These are phyloP conservation scores for Yamadazyma kanchanaburiensis DNA, from an alignment of 1,139 yeast genomes.

Conservation along the genomic window DNA sequence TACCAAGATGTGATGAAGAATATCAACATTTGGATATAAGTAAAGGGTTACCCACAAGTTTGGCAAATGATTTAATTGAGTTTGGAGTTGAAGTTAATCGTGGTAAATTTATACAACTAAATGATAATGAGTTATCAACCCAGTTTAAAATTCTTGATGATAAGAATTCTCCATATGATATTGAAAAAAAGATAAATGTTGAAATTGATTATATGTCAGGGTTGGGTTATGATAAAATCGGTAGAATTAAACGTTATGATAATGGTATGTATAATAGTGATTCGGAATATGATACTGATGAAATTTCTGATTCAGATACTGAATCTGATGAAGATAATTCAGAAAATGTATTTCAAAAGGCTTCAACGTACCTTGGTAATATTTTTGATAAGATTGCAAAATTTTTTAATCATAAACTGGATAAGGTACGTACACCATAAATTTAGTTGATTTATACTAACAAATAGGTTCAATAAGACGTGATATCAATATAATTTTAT, in stretches of 20 bases:
- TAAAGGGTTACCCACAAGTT: slow-evolving; percentile 43
- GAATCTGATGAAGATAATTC: slow-evolving; percentile 1
- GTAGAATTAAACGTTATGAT: slow-evolving; percentile 9
- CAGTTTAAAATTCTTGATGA: slow-evolving; percentile 32
- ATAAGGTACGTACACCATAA: too few relatives aligned
- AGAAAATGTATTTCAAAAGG: slow-evolving; percentile 5
- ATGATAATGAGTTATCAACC: slow-evolving; percentile 35
- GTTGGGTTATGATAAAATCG: slow-evolving; percentile 7
- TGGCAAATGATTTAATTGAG: slow-evolving; percentile 44
- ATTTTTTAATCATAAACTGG: slow-evolving; percentile 2
- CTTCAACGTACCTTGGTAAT: slow-evolving; percentile 7
- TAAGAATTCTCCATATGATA: slow-evolving; percentile 30
- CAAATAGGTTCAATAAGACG: too few relatives aligned
- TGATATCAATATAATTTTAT: too few relatives aligned
- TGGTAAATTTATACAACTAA: slow-evolving; percentile 48
- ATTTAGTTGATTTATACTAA: too few relatives aligned
- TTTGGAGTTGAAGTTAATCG: slow-evolving; percentile 41
- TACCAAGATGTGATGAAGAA: slow-evolving; percentile 38
- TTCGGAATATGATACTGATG: slow-evolving; percentile 2
- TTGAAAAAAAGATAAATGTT: slow-evolving; percentile 16
- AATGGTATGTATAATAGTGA: slow-evolving; percentile 14
- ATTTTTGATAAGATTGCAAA: slow-evolving; percentile 7
- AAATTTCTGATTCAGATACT: slow-evolving; percentile 3
- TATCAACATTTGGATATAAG: slow-evolving; percentile 55
- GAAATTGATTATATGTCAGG: slow-evolving; percentile 20